phyloP scores from a whole-genome alignment of 306 rosid species.

The Crataegus laevigata region DNA sequence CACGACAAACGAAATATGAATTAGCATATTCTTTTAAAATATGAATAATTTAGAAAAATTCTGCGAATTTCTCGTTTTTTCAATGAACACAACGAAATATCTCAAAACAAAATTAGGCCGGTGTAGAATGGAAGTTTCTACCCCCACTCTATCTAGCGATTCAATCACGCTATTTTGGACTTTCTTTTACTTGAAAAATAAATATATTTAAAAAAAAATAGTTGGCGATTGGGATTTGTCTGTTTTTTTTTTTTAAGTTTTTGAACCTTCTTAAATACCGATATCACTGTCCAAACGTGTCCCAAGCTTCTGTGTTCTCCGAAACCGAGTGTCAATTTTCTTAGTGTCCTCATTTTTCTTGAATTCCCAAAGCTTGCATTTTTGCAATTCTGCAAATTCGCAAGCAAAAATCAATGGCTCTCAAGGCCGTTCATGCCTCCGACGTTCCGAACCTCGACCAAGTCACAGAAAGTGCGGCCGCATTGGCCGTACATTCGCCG shows the following conservation, averaged over 20 bases:
- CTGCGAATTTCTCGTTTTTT: neutral
- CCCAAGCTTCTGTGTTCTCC: neutral
- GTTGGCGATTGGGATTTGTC: neutral
- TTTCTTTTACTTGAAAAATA: neutral
- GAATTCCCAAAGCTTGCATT: neutral
- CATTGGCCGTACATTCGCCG: slow-evolving; percentile 5
- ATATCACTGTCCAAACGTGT: neutral
- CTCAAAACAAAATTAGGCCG: neutral
- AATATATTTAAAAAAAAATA: neutral
- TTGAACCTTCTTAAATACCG: neutral
- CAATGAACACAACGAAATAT: neutral
- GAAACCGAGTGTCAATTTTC: neutral
- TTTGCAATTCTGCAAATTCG: slow-evolving; percentile 7
- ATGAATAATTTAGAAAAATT: neutral
- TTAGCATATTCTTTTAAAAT: neutral
- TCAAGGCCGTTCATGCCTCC: slow-evolving; percentile 45
- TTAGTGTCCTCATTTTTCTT: neutral
- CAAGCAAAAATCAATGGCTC: slow-evolving; percentile 21
- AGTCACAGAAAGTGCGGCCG: slow-evolving; percentile 23
- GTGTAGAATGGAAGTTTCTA: neutral
- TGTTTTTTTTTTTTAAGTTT: neutral
- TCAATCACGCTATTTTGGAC: neutral
- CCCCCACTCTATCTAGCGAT: neutral
- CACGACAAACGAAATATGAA: neutral
- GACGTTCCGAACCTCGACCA: slow-evolving; percentile 42